These are phyloP conservation scores for Akanthomyces dipterigenus DNA, from an alignment of 2,329 filamentous ascomycete genomes.

Conservation along the genomic window DNA sequence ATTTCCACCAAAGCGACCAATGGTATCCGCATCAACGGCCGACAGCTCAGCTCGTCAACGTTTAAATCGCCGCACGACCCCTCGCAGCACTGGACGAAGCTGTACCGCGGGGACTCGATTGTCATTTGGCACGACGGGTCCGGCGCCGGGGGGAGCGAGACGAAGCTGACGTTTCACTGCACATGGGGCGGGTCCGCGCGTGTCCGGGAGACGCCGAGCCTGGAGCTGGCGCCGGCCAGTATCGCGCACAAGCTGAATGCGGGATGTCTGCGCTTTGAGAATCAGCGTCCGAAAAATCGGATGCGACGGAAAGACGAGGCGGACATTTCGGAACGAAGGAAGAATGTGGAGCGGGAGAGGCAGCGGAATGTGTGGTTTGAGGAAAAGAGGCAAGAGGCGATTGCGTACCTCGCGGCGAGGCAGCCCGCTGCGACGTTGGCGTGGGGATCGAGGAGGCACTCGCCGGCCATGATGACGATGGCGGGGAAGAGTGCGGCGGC, in stretches of 20 bases:
- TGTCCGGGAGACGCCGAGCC: slow-evolving; percentile 24
- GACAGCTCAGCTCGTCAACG: slow-evolving; percentile 52
- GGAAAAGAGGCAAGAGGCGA: slow-evolving; percentile 38
- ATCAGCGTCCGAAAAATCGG: slow-evolving; percentile 24
- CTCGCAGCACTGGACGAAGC: slow-evolving; percentile 56
- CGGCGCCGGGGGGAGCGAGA: slow-evolving; percentile 32
- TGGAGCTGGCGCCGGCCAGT: slow-evolving; percentile 30
- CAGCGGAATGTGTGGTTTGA: slow-evolving; percentile 46
- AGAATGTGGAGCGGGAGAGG: slow-evolving; percentile 30
- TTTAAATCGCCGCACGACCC: slow-evolving; percentile 46
- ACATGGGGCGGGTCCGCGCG: slow-evolving; percentile 48
- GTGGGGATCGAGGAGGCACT: slow-evolving; percentile 21
- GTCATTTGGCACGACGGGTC: slow-evolving; percentile 54
- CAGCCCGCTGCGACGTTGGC: slow-evolving; percentile 11
- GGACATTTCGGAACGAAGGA: slow-evolving; percentile 26
- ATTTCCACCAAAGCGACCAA: slow-evolving; percentile 73
- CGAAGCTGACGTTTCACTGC: slow-evolving; percentile 46
- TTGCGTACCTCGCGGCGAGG: slow-evolving; percentile 30
- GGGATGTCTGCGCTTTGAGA: slow-evolving; percentile 39
- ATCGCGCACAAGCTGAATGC: slow-evolving; percentile 42
- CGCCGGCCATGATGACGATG: slow-evolving; percentile 19
- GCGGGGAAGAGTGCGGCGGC: background rate
- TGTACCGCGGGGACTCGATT: slow-evolving; percentile 73
- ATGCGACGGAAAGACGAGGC: slow-evolving; percentile 36
- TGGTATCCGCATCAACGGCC: slow-evolving; percentile 71